Conservation (phyloP, 2,329 filamentous ascomycete genomes). For the Fusarium nisikadoi region DNA sequence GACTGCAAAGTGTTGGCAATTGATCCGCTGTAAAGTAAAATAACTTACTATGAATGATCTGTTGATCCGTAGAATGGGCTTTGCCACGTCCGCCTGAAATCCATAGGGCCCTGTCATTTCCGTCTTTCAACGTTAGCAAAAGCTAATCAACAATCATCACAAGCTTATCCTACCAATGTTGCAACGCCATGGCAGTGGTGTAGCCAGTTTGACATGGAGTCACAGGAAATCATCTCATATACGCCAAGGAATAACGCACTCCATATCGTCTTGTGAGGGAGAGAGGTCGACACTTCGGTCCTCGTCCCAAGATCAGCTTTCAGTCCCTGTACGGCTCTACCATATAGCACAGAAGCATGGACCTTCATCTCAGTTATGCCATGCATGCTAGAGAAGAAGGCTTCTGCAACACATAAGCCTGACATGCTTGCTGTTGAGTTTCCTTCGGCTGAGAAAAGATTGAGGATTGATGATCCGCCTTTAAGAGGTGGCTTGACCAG, state of each 20-base stretch:
- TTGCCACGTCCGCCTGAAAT: not conserved
- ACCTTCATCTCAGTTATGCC: not conserved
- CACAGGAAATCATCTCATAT: not conserved
- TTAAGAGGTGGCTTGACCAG: not conserved
- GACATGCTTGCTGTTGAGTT: not conserved
- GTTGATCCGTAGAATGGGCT: not conserved
- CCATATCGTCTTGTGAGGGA: not conserved
- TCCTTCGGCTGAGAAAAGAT: not conserved
- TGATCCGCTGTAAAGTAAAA: accelerated
- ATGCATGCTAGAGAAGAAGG: not conserved
- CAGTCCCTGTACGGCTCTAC: not conserved
- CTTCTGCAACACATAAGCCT: not conserved
- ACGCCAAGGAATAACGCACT: not conserved
- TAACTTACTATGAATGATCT: not conserved
- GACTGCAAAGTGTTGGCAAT: not conserved
- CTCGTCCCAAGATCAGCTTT: not conserved
- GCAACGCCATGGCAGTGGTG: not conserved
- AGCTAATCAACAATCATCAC: accelerated
- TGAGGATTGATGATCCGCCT: not conserved
- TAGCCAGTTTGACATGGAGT: not conserved
- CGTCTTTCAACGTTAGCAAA: not conserved
- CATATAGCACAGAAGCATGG: not conserved
- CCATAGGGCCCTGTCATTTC: not conserved
- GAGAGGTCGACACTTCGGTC: not conserved
- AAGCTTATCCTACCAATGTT: not conserved